Percentiles rank a stretch among this genome's conserved stretches.
Evolutionary conservation across 2,329 filamentous ascomycete species (phyloP).

Genomic region (Colletotrichum horii): DNA sequence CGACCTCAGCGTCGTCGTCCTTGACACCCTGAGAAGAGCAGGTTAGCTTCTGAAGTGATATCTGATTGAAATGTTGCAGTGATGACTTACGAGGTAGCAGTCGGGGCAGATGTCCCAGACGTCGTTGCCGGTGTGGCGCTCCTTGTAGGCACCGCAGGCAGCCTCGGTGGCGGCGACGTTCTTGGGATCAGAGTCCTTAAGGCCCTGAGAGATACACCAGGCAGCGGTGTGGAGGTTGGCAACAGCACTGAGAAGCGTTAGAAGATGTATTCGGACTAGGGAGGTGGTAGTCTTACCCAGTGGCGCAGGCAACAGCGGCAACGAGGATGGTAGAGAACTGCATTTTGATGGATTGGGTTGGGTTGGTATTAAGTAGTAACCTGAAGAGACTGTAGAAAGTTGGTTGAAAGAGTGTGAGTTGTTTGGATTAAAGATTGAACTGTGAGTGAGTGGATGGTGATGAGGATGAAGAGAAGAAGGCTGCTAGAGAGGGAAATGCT

Average conservation of each 20-base stretch:
- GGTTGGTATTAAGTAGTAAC: neutral
- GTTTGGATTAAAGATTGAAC: neutral
- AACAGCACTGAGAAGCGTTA: neutral
- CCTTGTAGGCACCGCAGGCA: neutral
- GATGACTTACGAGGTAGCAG: neutral
- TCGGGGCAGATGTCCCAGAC: neutral
- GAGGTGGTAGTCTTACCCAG: neutral
- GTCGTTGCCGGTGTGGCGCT: neutral
- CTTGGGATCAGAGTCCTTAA: neutral
- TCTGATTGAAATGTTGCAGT: accelerated
- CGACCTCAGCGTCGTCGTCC: neutral
- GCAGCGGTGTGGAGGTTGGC: neutral
- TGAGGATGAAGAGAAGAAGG: neutral
- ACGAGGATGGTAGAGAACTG: neutral
- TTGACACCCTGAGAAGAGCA: neutral
- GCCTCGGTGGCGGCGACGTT: neutral
- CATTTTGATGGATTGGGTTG: neutral
- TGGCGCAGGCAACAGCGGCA: neutral
- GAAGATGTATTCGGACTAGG: neutral
- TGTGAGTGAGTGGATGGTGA: neutral
- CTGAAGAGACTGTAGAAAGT: neutral
- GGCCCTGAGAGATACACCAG: neutral
- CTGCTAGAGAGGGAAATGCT: neutral
- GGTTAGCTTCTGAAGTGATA: neutral
- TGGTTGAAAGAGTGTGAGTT: neutral